A percentile compares a stretch with the other conserved stretches of the same genome.
Conservation (phyloP, 164 flowering plant species). For the Amborella trichopoda region DNA sequence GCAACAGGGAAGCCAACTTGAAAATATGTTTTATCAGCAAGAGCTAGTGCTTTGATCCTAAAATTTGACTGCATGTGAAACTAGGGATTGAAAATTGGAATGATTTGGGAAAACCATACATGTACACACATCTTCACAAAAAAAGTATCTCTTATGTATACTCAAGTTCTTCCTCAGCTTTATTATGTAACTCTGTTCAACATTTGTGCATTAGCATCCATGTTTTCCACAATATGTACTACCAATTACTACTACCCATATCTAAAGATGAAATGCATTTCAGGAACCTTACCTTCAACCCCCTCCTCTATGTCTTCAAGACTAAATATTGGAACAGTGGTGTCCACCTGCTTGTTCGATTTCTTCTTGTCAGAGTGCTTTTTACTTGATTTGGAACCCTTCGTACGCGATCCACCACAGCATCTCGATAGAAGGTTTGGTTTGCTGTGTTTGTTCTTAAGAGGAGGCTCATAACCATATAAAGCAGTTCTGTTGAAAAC, state of each 20-base stretch:
- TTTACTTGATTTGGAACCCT: slow-evolving; percentile 18
- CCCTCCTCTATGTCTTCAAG: slow-evolving; percentile 49
- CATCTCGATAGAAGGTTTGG: slow-evolving; percentile 12
- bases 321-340: slow-evolving; percentile 38
- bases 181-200: too few relatives aligned
- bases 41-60: too few relatives aligned
- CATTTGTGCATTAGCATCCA: too few relatives aligned
- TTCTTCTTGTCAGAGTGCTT: slow-evolving; percentile 21
- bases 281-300: slow-evolving; percentile 23
- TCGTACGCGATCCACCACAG: slow-evolving; percentile 36
- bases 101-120: too few relatives aligned
- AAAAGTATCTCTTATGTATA: not conserved
- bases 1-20: too few relatives aligned
- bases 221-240: too few relatives aligned
- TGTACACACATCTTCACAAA: too few relatives aligned
- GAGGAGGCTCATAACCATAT: slow-evolving; percentile 48
- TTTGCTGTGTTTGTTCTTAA: slow-evolving; percentile 23
- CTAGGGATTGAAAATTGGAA: too few relatives aligned
- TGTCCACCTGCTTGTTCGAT: slow-evolving; percentile 32
- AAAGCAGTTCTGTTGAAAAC: slow-evolving; percentile 51
- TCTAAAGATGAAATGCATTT: not conserved
- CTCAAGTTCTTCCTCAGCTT: not conserved
- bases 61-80: too few relatives aligned
- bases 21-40: too few relatives aligned
- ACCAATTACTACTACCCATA: not conserved